Percentiles rank a stretch among this genome's conserved stretches.
Evolutionary conservation across 1,284 basidiomycete genomes (phyloP).

Genomic region (Malassezia globosa): DNA sequence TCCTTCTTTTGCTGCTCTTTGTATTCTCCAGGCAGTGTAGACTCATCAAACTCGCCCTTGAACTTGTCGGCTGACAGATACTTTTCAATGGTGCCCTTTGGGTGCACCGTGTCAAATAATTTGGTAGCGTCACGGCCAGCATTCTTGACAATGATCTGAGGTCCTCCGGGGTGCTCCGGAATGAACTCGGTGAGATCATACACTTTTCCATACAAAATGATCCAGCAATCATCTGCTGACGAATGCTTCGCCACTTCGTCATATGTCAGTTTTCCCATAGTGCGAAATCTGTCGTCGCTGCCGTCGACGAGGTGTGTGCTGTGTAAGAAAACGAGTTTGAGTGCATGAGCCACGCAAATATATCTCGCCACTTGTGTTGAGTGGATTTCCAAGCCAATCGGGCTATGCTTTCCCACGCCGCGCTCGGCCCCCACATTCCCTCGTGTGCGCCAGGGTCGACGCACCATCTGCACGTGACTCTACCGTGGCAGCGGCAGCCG

Average conservation of each 20-base stretch:
- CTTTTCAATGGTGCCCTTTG: constrained; percentile 43
- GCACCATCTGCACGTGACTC: too few species aligned
- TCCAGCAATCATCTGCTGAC: constrained; percentile 56
- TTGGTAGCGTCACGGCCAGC: constrained; percentile 61
- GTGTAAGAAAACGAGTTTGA: background rate
- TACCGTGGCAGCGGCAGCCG: too few species aligned
- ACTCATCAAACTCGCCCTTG: constrained; percentile 34
- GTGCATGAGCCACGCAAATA: background rate
- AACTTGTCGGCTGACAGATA: constrained; percentile 37
- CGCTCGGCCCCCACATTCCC: too few species aligned
- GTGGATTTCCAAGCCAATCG: too few species aligned
- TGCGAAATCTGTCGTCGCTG: background rate
- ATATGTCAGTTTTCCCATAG: constrained; percentile 1
- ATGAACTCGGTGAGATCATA: constrained; percentile 69
- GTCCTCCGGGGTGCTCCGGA: constrained; percentile 65
- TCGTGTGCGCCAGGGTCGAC: too few species aligned
- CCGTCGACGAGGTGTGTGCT: too few species aligned
- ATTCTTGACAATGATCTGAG: constrained; percentile 64
- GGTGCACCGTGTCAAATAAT: constrained; percentile 44
- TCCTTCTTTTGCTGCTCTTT: constrained; percentile 19
- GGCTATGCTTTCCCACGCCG: too few species aligned
- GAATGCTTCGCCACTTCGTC: constrained; percentile 48
- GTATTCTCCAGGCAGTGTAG: constrained; percentile 25
- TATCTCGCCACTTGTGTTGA: too few species aligned
- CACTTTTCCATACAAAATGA: constrained; percentile 50